Evolutionary conservation across 139 green algal species (phyloP).

Genomic region (Chlorella sp.): DNA sequence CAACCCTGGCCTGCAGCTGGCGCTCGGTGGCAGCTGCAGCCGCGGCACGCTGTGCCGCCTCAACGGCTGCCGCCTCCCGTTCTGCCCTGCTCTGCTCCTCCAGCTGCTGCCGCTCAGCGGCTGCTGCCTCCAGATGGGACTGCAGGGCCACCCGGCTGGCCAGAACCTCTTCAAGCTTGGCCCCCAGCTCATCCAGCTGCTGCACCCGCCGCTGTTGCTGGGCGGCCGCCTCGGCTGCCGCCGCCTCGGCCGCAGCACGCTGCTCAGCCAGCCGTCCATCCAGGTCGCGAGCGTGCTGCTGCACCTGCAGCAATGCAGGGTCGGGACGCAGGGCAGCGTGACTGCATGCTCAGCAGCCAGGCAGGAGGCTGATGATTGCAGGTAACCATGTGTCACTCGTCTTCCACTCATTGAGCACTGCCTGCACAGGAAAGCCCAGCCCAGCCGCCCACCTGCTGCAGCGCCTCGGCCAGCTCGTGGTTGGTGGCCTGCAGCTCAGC

Average conservation of each 20-base stretch:
- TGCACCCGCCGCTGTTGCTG: background rate
- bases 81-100: background rate
- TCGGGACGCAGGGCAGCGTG: too few species aligned
- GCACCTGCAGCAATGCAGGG: background rate
- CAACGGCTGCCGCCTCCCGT: background rate
- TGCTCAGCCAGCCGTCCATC: conserved; percentile 2
- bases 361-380: too few species aligned
- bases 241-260: background rate
- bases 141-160: background rate
- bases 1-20: background rate
- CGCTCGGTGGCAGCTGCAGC: background rate
- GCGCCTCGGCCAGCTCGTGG: conserved; percentile 22
- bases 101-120: background rate
- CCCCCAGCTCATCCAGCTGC: conserved; percentile 7
- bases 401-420: too few species aligned
- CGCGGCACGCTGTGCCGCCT: background rate
- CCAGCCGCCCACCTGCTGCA: background rate
- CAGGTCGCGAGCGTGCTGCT: background rate
- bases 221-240: background rate
- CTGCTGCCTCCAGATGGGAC: background rate
- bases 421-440: too few species aligned
- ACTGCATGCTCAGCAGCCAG: too few species aligned
- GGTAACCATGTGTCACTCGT: too few species aligned
- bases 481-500: conserved; percentile 7
- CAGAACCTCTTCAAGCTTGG: background rate